Evolutionary conservation across 495 filamentous ascomycete species (phyloP), one percentile per base, ranked within the genome.

Genomic region (Usnea hakonensis): DNA sequence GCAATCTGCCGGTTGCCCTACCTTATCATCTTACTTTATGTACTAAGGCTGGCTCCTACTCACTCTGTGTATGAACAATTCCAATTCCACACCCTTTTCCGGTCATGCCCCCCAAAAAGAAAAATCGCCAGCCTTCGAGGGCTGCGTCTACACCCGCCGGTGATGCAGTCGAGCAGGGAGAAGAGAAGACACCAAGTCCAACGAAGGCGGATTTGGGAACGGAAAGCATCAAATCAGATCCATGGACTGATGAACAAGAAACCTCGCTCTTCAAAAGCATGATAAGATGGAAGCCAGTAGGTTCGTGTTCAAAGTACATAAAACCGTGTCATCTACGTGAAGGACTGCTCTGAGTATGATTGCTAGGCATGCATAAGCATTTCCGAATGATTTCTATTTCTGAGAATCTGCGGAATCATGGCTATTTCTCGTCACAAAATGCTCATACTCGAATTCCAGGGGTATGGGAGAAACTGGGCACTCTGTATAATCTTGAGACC

Each of bases 211-310:
- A 60, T 28, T 21, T 59, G 40, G 35, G 30, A 16, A 60, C 16
- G 13, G 55, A 53, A 23, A 33, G 44, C 13, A 28, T 40, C 36
- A 60, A 87, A 21, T 82, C 82, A 43, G 90, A 95, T 58, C 83
- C 85, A 1, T 98, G 94, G 94, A 95, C 91, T 0, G 91, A 97
- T 71, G 94, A 96, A 66, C 93, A 98, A 70, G 88, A 96, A 65
- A 90, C 90, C 3, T 89, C 87, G 6, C 77, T 98, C 5, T 89
- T 97, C 76, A 97, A 97, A 70, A 89, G 85, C 44, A 81, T 90
- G 57, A 90, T 97, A 54, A 83, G 85, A 71, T 95, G 90, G 86
- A 98, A 98, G 70, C 94, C 94, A 44, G 91, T 92, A 64, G 94
- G 93, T 92, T 70, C 71, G 79, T 78, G 64, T 52, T 30, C 41